A percentile compares a stretch with the other conserved stretches of the same genome.
Conservation (phyloP, 345 rosid species). For the Carallia brachiata region DNA sequence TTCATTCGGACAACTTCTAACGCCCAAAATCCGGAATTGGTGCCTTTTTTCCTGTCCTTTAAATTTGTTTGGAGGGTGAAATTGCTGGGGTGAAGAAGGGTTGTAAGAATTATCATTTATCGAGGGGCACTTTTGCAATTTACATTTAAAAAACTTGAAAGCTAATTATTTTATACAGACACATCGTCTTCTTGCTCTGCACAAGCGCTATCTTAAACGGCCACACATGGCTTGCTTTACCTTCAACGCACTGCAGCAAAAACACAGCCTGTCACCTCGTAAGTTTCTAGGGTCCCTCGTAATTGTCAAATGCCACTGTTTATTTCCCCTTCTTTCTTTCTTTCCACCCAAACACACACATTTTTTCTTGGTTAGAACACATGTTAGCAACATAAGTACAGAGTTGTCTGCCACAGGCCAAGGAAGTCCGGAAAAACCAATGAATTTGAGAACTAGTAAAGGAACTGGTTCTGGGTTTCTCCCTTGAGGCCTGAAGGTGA, state of each 20-base stretch:
- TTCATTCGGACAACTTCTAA: too few species aligned
- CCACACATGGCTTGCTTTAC: conserved; percentile 55
- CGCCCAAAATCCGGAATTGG: too few species aligned
- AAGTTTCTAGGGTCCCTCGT: conserved; percentile 26
- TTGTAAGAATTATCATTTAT: too few species aligned
- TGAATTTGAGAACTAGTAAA: conserved; percentile 17
- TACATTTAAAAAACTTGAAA: too few species aligned
- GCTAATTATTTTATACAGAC: too few species aligned
- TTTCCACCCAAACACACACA: conserved; percentile 28
- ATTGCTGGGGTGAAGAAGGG: too few species aligned
- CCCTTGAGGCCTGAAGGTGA: conserved; percentile 19
- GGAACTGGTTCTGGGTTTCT: conserved; percentile 29
- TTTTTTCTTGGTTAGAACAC: conserved; percentile 11
- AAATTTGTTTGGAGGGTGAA: too few species aligned
- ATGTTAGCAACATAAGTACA: conserved; percentile 14
- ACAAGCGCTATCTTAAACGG: conserved; percentile 25
- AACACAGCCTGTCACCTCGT: conserved; percentile 28
- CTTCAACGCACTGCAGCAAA: conserved; percentile 26
- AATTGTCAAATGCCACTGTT: conserved; percentile 25
- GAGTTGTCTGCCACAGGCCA: conserved; percentile 31
- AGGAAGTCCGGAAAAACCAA: conserved; percentile 15
- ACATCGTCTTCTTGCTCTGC: too few species aligned
- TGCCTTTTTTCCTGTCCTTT: too few species aligned
- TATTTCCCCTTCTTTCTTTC: conserved; percentile 13
- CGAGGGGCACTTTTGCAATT: too few species aligned